phyloP scores from a whole-genome alignment of 2,329 filamentous ascomycete species.

The Aureobasidium namibiae region DNA sequence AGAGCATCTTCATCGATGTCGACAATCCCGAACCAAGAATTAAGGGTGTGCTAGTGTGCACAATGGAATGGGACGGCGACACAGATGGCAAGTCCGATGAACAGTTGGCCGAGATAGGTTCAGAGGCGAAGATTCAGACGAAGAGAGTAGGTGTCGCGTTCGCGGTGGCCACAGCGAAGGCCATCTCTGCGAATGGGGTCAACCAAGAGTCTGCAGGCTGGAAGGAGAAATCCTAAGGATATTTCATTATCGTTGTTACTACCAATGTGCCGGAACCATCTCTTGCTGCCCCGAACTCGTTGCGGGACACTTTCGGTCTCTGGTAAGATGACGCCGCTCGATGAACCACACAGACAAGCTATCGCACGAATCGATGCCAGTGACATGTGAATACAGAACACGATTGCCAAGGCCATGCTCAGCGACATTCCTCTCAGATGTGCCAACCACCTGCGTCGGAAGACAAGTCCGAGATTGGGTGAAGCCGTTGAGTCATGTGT shows the following conservation, averaged over 20 bases:
- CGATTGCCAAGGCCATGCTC: too few relatives aligned
- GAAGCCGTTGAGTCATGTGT: not conserved
- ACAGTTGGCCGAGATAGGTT: not conserved
- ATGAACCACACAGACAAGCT: not conserved
- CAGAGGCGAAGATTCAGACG: not conserved
- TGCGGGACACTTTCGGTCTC: not conserved
- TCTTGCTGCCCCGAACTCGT: too few relatives aligned
- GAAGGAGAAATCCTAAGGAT: not conserved
- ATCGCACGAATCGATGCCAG: not conserved
- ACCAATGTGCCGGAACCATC: too few relatives aligned
- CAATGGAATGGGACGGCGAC: not conserved
- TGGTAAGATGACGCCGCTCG: not conserved
- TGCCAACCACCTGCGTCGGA: not conserved
- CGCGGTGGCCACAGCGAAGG: not conserved
- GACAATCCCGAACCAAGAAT: not conserved
- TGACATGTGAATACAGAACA: not conserved
- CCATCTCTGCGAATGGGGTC: not conserved
- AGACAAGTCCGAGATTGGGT: not conserved
- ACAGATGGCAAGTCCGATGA: not conserved
- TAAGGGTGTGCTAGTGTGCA: not conserved
- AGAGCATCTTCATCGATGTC: not conserved
- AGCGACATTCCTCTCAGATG: not conserved
- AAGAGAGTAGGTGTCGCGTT: not conserved
- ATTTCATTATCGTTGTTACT: not conserved
- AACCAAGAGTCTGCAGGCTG: not conserved